These are phyloP conservation scores for Megacollybia marginata DNA, from an alignment of 768 basidiomycete species.

Conservation along the genomic window DNA sequence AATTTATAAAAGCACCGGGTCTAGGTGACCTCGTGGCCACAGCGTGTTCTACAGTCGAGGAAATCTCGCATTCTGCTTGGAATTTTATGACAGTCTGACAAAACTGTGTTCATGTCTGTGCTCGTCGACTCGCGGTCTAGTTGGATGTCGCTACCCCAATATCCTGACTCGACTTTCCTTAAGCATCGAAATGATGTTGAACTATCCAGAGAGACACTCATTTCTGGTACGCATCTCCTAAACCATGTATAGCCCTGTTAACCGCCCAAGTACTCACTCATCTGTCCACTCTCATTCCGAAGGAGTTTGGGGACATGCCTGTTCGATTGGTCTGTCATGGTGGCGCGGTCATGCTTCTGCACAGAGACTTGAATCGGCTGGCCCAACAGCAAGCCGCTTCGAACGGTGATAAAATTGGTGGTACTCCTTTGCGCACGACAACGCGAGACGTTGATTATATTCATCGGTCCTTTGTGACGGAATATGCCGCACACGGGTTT, in stretches of 20 bases:
- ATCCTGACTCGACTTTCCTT: neutral
- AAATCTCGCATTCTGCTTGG: too few relatives aligned
- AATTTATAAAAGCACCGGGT: too few relatives aligned
- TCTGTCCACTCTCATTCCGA: conserved; percentile 41
- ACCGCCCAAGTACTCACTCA: conserved; percentile 9
- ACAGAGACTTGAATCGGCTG: conserved; percentile 32
- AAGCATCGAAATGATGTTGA: conserved; percentile 30
- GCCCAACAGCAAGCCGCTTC: conserved; percentile 13
- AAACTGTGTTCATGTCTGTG: neutral
- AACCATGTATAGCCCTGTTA: neutral
- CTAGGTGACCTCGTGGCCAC: too few relatives aligned
- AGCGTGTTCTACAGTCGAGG: too few relatives aligned
- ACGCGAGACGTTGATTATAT: conserved; percentile 69
- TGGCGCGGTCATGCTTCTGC: conserved; percentile 69
- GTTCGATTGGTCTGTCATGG: conserved; percentile 64
- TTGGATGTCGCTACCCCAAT: neutral
- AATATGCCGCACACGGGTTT: conserved; percentile 34
- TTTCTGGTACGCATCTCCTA: conserved; percentile 32
- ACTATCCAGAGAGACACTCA: conserved; percentile 34
- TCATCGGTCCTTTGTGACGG: conserved; percentile 49
- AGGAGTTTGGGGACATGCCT: conserved; percentile 35
- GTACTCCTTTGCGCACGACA: conserved; percentile 34
- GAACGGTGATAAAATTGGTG: conserved; percentile 11
- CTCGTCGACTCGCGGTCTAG: neutral
- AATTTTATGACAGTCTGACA: too few relatives aligned